These are phyloP conservation scores for Podospora anserina DNA, from an alignment of 495 filamentous ascomycete genomes.

Conservation along the genomic window DNA sequence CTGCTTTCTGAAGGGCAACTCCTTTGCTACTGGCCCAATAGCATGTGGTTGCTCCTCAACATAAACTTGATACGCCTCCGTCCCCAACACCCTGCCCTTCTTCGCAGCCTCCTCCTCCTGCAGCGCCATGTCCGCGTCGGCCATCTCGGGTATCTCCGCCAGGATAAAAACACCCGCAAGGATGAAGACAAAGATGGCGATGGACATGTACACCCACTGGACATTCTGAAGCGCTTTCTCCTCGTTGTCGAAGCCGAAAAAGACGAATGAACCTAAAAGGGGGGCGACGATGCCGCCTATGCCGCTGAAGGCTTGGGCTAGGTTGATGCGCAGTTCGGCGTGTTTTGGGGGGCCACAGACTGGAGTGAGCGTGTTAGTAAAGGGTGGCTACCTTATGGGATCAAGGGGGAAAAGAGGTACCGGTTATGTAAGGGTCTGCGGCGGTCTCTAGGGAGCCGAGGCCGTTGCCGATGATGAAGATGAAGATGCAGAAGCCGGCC, in stretches of 20 bases:
- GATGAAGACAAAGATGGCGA: constrained; percentile 64
- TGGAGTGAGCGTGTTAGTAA: neutral
- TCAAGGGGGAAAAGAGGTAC: neutral
- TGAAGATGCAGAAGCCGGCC: constrained; percentile 64
- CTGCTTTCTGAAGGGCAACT: constrained; percentile 57
- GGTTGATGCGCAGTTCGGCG: constrained; percentile 66
- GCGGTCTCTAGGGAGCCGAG: constrained; percentile 67
- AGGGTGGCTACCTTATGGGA: too few species aligned
- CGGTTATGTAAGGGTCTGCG: constrained; percentile 51
- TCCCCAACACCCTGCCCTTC: neutral
- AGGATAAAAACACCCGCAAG: constrained; percentile 65
- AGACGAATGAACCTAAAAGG: constrained; percentile 62
- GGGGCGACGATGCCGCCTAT: constrained; percentile 62
- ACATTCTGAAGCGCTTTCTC: constrained; percentile 53
- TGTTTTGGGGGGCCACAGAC: constrained; percentile 65
- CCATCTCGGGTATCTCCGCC: constrained; percentile 65
- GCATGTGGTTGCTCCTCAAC: constrained; percentile 30
- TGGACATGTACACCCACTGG: constrained; percentile 73
- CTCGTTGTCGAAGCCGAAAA: constrained; percentile 58
- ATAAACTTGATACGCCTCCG: neutral
- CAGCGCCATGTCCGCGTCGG: constrained; percentile 65
- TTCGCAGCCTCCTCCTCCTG: constrained; percentile 20
- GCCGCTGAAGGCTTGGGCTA: constrained; percentile 66
- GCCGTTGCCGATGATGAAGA: constrained; percentile 68
- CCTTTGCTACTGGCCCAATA: constrained; percentile 36